Evolutionary conservation across 306 rosid genomes (phyloP).

Genomic region (Begonia fuchsioides): DNA sequence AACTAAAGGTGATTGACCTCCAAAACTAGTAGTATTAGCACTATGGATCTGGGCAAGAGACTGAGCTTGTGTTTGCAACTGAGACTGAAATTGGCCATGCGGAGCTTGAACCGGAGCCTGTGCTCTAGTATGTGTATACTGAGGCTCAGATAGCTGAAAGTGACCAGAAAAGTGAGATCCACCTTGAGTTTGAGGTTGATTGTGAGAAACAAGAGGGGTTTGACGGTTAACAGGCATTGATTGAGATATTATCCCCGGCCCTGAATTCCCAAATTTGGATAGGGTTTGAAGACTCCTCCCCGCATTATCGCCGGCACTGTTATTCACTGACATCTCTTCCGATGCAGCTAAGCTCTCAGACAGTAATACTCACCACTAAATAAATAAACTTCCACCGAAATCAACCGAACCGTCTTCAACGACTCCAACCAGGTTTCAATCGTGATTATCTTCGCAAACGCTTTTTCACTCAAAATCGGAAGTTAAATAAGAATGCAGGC

Average conservation of each 20-base stretch:
- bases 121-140: slow-evolving; percentile 30
- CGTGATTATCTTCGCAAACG: neutral
- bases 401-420: slow-evolving; percentile 1
- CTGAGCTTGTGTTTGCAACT: slow-evolving; percentile 41
- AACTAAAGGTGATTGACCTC: slow-evolving; percentile 21
- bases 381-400: neutral
- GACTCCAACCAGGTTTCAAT: slow-evolving; percentile 1
- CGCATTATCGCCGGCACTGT: slow-evolving; percentile 23
- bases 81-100: slow-evolving; percentile 37
- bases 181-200: slow-evolving; percentile 65
- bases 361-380: neutral
- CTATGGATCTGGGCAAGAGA: slow-evolving; percentile 35
- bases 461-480: neutral
- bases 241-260: slow-evolving; percentile 40
- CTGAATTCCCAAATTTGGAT: slow-evolving; percentile 43
- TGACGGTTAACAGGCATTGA: slow-evolving; percentile 25
- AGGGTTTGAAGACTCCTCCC: slow-evolving; percentile 37
- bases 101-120: slow-evolving; percentile 41
- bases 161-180: slow-evolving; percentile 76
- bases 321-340: slow-evolving; percentile 34
- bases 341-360: slow-evolving; percentile 1
- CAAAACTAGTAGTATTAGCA: slow-evolving; percentile 19
- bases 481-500: neutral
- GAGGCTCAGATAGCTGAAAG: slow-evolving; percentile 88
- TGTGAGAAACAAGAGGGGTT: slow-evolving; percentile 57